Percentiles rank a stretch among this genome's conserved stretches.
Evolutionary conservation across 2,329 filamentous ascomycete genomes (phyloP).

Genomic region (Diplodia sapinea): DNA sequence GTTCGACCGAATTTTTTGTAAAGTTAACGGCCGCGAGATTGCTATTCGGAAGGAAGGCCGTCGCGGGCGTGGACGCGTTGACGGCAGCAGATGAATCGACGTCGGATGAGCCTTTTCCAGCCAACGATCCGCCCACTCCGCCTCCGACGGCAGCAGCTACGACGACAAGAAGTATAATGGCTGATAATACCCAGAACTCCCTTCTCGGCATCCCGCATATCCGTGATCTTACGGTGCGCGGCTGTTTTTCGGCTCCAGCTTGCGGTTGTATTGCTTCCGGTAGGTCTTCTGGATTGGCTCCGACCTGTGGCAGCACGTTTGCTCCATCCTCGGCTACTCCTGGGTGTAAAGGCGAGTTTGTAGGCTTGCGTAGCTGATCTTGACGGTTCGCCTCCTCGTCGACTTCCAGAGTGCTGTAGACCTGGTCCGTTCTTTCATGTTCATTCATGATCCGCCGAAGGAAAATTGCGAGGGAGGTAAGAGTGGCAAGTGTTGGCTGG

Average conservation of each 20-base stretch:
- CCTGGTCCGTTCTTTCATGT: not conserved
- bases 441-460: not conserved
- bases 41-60: not conserved
- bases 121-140: not conserved
- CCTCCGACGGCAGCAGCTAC: not conserved
- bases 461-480: not conserved
- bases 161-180: not conserved
- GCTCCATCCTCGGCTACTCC: not conserved
- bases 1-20: not conserved
- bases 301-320: not conserved
- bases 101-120: not conserved
- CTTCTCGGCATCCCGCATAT: not conserved
- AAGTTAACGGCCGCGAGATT: slow-evolving; percentile 5
- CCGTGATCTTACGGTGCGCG: not conserved
- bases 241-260: too few relatives aligned
- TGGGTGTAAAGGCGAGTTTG: not conserved
- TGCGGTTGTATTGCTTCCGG: not conserved
- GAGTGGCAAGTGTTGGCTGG: too few relatives aligned
- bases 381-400: not conserved
- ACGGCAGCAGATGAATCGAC: not conserved
- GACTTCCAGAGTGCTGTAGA: slow-evolving; percentile 1
- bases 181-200: not conserved
- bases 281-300: not conserved
- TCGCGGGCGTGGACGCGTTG: not conserved
- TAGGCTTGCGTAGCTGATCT: not conserved